These are phyloP conservation scores for Yamadazyma atmosphaerica DNA, from an alignment of 1,139 yeast genomes.

Conservation along the genomic window DNA sequence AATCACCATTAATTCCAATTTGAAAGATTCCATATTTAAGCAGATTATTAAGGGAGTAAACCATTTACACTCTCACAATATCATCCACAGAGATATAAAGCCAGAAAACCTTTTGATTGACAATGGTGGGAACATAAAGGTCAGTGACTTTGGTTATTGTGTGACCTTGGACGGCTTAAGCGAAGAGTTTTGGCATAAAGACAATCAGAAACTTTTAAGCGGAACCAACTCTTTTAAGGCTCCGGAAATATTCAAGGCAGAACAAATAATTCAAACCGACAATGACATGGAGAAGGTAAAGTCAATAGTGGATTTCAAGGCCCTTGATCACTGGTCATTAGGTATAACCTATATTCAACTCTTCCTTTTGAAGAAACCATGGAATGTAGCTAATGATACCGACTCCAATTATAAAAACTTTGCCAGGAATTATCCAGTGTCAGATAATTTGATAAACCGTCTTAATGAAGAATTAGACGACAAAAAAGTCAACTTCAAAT, in stretches of 20 bases:
- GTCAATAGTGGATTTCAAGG: constrained; percentile 23
- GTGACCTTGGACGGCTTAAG: constrained; percentile 26
- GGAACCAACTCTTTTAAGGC: constrained; percentile 60
- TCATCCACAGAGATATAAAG: constrained; percentile 55
- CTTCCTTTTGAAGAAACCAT: constrained; percentile 46
- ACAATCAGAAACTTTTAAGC: constrained; percentile 30
- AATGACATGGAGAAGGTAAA: constrained; percentile 10
- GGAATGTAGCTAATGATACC: constrained; percentile 38
- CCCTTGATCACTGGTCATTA: constrained; percentile 52
- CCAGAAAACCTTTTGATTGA: constrained; percentile 56
- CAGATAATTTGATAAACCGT: constrained; percentile 17
- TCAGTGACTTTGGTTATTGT: constrained; percentile 56
- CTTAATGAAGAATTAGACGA: constrained; percentile 26
- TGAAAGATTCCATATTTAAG: constrained; percentile 48
- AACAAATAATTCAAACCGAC: constrained; percentile 15
- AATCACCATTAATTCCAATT: constrained; percentile 27
- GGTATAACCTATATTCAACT: constrained; percentile 52
- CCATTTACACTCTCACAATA: constrained; percentile 41
- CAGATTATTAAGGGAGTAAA: constrained; percentile 49
- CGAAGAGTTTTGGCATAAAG: constrained; percentile 16
- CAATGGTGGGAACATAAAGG: constrained; percentile 42
- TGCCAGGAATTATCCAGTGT: constrained; percentile 21
- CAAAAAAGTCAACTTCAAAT: constrained; percentile 13
- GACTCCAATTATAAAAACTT: constrained; percentile 28
- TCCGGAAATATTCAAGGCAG: constrained; percentile 47